Evolutionary conservation across 495 filamentous ascomycete genomes (phyloP).

Genomic region (Penicillium flavigenum): DNA sequence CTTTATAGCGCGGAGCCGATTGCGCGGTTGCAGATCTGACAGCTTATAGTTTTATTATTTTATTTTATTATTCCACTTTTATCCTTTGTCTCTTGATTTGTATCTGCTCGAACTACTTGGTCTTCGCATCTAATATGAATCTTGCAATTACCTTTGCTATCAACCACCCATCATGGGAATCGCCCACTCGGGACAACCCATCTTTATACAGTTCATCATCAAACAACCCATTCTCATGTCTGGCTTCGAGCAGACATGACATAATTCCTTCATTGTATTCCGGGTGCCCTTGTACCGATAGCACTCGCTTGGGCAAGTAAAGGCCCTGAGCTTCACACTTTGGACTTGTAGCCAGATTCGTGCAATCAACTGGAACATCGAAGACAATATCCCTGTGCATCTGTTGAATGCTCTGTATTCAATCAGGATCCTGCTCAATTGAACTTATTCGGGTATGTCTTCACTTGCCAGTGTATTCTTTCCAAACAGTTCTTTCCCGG

Average conservation of each 20-base stretch:
- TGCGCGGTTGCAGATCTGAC: constrained; percentile 3
- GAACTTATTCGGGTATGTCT: not conserved
- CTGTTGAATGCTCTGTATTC: constrained; percentile 61
- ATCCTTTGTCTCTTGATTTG: not conserved
- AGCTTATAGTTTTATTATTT: not conserved
- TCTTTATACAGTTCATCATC: constrained; percentile 59
- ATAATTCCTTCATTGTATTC: constrained; percentile 79
- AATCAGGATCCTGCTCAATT: not conserved
- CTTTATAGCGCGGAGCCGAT: constrained; percentile 19
- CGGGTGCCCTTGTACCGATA: constrained; percentile 86
- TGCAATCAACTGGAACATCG: constrained; percentile 59
- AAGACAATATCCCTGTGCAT: constrained; percentile 84
- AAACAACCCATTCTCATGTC: constrained; percentile 64
- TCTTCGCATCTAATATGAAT: constrained; percentile 57
- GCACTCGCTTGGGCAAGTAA: constrained; percentile 57
- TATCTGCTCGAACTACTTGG: not conserved
- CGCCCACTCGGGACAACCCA: constrained; percentile 57
- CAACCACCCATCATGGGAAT: constrained; percentile 67
- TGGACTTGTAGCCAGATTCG: constrained; percentile 60
- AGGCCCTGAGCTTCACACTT: constrained; percentile 74
- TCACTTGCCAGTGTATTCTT: constrained; percentile 59
- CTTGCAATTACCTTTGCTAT: constrained; percentile 64
- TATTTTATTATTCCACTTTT: not conserved
- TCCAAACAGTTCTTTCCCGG: constrained; percentile 68
- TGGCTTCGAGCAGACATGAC: constrained; percentile 56